Percentiles rank a stretch among this genome's conserved stretches.
These are phyloP conservation scores for Kluyveromyces wickerhamii DNA, from an alignment of 805 yeast species.

Conservation along the genomic window DNA sequence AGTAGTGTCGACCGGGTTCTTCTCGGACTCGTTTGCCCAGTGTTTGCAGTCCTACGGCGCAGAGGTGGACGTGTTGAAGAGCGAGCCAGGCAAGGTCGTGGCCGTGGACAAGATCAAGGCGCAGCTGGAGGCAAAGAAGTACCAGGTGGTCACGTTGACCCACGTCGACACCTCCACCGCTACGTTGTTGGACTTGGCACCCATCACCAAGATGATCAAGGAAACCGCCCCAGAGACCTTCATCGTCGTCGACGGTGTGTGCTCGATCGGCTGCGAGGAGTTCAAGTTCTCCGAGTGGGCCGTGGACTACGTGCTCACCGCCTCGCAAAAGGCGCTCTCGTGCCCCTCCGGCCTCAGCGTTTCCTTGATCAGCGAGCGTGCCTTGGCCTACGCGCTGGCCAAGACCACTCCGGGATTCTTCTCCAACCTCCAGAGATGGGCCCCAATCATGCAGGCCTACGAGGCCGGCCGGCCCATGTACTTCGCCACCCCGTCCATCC, in stretches of 20 bases:
- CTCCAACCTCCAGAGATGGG: conserved; percentile 74
- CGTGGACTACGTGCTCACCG: conserved; percentile 79
- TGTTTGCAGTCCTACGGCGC: conserved; percentile 66
- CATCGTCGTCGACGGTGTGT: conserved; percentile 87
- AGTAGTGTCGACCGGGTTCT: conserved; percentile 84
- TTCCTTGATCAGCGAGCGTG: conserved; percentile 67
- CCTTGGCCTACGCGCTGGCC: conserved; percentile 49
- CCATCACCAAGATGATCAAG: conserved; percentile 54
- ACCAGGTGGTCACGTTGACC: conserved; percentile 71
- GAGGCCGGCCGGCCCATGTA: conserved; percentile 68
- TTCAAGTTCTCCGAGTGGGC: conserved; percentile 86
- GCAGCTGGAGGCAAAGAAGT: conserved; percentile 44
- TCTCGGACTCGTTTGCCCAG: conserved; percentile 76
- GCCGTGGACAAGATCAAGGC: conserved; percentile 47
- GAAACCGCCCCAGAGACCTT: conserved; percentile 69
- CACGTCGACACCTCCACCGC: conserved; percentile 97
- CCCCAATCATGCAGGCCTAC: conserved; percentile 80
- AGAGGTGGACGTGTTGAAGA: conserved; percentile 62
- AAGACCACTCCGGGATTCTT: conserved; percentile 38
- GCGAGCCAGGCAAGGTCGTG: conserved; percentile 67
- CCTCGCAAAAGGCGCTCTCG: conserved; percentile 93
- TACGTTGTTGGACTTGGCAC: conserved; percentile 67
- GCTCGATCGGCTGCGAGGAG: conserved; percentile 86
- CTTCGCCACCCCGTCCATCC: conserved; percentile 97
- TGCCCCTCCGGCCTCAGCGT: conserved; percentile 89